Evolutionary conservation across 2,329 filamentous ascomycete species (phyloP), one percentile per base, ranked within the genome.

Genomic region (Colletotrichum abscissum): DNA sequence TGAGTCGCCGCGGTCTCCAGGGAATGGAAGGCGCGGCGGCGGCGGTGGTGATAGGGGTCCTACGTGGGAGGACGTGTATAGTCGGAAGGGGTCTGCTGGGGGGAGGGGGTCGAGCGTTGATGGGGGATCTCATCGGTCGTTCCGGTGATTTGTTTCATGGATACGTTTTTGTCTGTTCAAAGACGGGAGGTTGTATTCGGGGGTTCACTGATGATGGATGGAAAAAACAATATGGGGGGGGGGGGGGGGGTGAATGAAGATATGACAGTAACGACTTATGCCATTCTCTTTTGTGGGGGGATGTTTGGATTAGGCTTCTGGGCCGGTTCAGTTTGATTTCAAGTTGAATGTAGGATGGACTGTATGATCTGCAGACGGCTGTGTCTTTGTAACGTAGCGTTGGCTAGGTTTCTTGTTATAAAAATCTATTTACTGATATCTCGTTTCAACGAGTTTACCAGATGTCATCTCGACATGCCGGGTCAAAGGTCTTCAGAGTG

Each of bases 31-130:
- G 24, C 46, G 60, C 4, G 26, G 46, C 5, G 14, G 60, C 22
- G 22, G 46, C 4, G 16, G 63, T 19, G 26, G 28, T 5, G 69
- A 66, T 16, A 22, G 62, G 7, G 62, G 67, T 2, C 67, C 67
- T 28, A 66, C 67, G 6, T 58, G 67, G 67, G 71, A 73, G 56
- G 71, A 73, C 9, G 19, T 73, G 28, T 62, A 63, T 24, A 52
- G 46, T 33, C 60, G 56, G 4, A 55, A 57, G 49, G 71, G 56
- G 14, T 35, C 66, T 14, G 56, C 54, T 16, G 38, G 52, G 14
- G 38, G 58, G 24, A 38, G 57, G n/a, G 67, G 52, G 8, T 33
- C 57, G 7, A 59, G 66, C 14, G 42, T 46, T 3, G 70, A 64
- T 46, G 59, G 54, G 11, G 55, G n/a, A 5, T 42, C 65, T 16